Evolutionary conservation across 257 asterid species (phyloP).

Genomic region (Rauvolfia tetraphylla): DNA sequence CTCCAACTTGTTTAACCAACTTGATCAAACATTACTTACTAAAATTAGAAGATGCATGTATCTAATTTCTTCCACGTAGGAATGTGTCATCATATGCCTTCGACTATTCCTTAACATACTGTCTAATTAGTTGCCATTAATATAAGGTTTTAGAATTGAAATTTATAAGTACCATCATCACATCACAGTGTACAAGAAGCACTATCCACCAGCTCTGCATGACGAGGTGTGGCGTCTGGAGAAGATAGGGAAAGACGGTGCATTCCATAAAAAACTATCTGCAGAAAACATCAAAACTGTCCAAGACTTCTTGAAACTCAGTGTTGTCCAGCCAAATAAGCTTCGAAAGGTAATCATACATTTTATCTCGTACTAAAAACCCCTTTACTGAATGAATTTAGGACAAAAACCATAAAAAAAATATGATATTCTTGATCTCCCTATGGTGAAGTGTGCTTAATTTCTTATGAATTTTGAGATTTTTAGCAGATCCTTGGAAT

Average conservation of each 20-base stretch:
- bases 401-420: too few relatives aligned
- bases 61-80: not conserved
- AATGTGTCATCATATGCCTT: not conserved
- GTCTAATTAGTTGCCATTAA: not conserved
- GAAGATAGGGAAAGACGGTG: conserved; percentile 72
- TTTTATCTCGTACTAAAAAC: not conserved
- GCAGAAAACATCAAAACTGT: conserved; percentile 42
- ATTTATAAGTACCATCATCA: not conserved
- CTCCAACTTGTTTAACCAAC: not conserved
- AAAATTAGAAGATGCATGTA: not conserved
- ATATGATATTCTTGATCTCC: too few relatives aligned
- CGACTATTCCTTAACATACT: not conserved
- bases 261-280: conserved; percentile 48
- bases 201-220: conserved; percentile 55
- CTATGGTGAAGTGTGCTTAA: too few relatives aligned
- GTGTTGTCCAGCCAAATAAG: conserved; percentile 29
- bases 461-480: too few relatives aligned
- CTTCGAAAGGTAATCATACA: conserved; percentile 36
- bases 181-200: conserved; percentile 65
- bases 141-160: not conserved
- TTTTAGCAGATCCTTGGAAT: conserved; percentile 46
- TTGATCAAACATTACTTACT: not conserved
- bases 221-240: conserved; percentile 78
- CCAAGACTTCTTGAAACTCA: conserved; percentile 65
- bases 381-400: too few relatives aligned